Evolutionary conservation across 805 yeast genomes (phyloP).

Genomic region (Pichia nanzhaoensis): DNA sequence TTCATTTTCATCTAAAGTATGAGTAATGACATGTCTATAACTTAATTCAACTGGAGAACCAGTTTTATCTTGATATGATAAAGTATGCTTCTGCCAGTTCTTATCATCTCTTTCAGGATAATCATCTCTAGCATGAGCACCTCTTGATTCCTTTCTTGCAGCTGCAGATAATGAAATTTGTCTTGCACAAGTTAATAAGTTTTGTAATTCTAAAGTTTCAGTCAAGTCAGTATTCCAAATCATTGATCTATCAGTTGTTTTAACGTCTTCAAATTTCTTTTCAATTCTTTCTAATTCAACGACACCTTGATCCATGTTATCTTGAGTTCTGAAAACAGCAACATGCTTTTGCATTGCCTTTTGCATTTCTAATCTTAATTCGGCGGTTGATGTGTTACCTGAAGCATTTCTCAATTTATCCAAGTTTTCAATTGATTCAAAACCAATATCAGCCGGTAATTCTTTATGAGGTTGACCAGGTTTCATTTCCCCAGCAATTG

Average conservation of each 20-base stretch:
- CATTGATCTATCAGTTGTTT: constrained; percentile 94
- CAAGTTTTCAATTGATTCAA: constrained; percentile 82
- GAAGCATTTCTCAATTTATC: constrained; percentile 80
- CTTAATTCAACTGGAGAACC: constrained; percentile 69
- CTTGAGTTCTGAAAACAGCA: constrained; percentile 94
- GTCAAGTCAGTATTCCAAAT: constrained; percentile 97
- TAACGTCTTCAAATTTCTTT: constrained; percentile 62
- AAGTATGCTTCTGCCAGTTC: constrained; percentile 96
- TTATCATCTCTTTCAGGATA: constrained; percentile 92
- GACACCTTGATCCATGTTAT: constrained; percentile 88
- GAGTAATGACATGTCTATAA: constrained; percentile 78
- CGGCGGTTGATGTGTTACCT: constrained; percentile 81
- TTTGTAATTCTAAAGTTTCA: constrained; percentile 92
- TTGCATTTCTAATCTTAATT: constrained; percentile 89
- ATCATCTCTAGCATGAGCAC: constrained; percentile 99
- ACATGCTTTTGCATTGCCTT: constrained; percentile 93
- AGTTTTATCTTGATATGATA: constrained; percentile 76
- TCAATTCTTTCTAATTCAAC: constrained; percentile 69
- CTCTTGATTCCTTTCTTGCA: constrained; percentile 95
- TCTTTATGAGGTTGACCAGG: constrained; percentile 87
- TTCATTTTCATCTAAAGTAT: constrained; percentile 85
- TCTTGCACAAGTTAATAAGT: constrained; percentile 92
- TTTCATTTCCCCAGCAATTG: constrained; percentile 74
- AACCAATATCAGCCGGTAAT: constrained; percentile 79
- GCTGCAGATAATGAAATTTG: constrained; percentile 95